Base-by-base conservation (phyloP, 2,329 filamentous ascomycete species). In the Talaromyces marneffei region DNA sequence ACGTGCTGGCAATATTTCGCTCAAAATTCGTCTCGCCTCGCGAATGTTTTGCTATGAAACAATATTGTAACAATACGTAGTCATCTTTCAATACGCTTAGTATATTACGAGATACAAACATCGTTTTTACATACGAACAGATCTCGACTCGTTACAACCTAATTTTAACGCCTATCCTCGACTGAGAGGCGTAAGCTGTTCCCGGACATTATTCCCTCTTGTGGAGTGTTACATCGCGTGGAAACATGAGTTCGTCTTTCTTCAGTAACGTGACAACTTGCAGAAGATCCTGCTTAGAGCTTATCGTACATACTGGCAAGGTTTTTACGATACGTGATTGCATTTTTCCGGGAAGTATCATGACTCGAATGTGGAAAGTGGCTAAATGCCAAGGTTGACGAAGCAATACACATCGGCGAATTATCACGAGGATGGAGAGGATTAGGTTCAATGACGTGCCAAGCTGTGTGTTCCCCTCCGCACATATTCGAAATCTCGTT, bases 151-250 rank as follows among this genome's bases (percentile, higher is more conserved):
- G 16, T n/a, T 23, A 29, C 37, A 58, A 52, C 57, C 35, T 29
- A 59, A 59, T 40, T 52, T 59, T 52, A 59, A 52, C 55, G 27
- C 33, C 39, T 27, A 33, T 31, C 39, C 29, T 57, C 25, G 31
- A 27, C 31, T 2, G 18, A 57, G 54, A 23, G 9, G 18, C 25
- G 10, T 29, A 44, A 23, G n/a, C 25, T n/a, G 25, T 29, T 27
- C 35, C 25, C 8, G 9, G 16, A 10, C 39, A 39, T 27, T 29
- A 18, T 55, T 54, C 12, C 33, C 35, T 14, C 53, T 40, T 56
- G 35, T 40, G 53, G 53, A 57, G 40, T 23, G 55, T 57, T 57
- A 57, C 55, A 57, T 57, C 55, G 39, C 39, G 55, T n/a, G 9
- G 14, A 33, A 42, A 16, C n/a, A 20, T 12, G n/a, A 20, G 20